Conservation (phyloP, 176 grass and related monocot genomes). For the Metroxylon sagu region DNA sequence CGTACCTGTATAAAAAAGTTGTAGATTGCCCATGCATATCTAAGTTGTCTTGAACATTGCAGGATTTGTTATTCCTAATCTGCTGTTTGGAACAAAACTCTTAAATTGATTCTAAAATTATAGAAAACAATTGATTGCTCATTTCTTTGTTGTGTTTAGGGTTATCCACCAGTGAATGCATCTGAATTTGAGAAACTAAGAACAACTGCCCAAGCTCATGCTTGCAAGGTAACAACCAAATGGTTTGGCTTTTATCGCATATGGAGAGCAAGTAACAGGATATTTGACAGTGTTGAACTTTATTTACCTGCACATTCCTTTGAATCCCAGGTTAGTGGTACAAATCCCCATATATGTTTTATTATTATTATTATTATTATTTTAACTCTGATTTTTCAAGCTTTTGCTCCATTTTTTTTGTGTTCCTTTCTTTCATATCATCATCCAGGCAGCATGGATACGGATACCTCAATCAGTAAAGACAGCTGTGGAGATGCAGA, state of each 20-base stretch:
- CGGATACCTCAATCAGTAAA: slow-evolving; percentile 58
- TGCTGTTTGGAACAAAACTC: too few relatives aligned
- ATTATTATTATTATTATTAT: slow-evolving; percentile 16
- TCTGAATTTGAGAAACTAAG: slow-evolving; percentile 36
- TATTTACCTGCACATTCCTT: slow-evolving; percentile 70
- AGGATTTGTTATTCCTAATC: too few relatives aligned
- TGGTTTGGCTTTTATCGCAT: slow-evolving; percentile 98
- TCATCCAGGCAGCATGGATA: slow-evolving; percentile 73
- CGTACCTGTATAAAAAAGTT: too few relatives aligned
- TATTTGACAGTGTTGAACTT: slow-evolving; percentile 64
- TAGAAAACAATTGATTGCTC: too few relatives aligned
- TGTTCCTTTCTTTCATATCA: slow-evolving; percentile 4
- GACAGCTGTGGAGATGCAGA: slow-evolving; percentile 40
- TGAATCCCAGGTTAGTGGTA: slow-evolving; percentile 51
- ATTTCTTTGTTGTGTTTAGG: slow-evolving; percentile 25
- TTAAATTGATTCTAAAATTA: too few relatives aligned
- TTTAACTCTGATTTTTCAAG: slow-evolving; percentile 5
- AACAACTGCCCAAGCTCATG: slow-evolving; percentile 73
- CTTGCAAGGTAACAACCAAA: slow-evolving; percentile 72
- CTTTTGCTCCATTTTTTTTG: slow-evolving; percentile 5
- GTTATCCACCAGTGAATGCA: slow-evolving; percentile 37
- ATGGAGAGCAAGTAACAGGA: slow-evolving; percentile 62
- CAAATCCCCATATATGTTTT: neutral
- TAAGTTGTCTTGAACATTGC: too few relatives aligned
- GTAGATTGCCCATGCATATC: too few relatives aligned